These are phyloP conservation scores for Begonia peltatifolia DNA, from an alignment of 306 rosid species.

Conservation along the genomic window DNA sequence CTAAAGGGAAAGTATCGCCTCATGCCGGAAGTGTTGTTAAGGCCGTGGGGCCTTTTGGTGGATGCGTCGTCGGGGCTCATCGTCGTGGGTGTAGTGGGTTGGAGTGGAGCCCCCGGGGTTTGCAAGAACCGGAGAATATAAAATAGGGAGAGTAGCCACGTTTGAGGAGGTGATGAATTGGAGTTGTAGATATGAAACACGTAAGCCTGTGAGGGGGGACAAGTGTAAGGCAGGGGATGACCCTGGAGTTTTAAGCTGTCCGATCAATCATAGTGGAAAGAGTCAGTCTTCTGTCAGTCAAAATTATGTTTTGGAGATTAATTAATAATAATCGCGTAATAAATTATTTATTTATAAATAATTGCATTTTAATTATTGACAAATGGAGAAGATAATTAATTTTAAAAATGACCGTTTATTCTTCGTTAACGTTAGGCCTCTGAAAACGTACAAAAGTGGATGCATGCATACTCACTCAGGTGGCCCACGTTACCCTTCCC, in stretches of 20 bases:
- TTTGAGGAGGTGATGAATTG: background rate
- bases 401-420: background rate
- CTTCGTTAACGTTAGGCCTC: background rate
- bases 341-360: too few relatives aligned
- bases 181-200: background rate
- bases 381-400: too few relatives aligned
- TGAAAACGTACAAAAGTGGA: background rate
- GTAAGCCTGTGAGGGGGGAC: background rate
- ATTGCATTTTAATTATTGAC: too few relatives aligned
- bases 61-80: background rate
- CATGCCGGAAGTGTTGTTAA: background rate
- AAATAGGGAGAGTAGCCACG: background rate
- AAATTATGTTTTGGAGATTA: too few relatives aligned
- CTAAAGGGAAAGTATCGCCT: constrained; percentile 8
- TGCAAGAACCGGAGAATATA: background rate
- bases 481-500: constrained; percentile 3
- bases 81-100: too few relatives aligned
- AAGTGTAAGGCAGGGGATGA: background rate
- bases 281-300: too few relatives aligned
- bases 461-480: too few relatives aligned
- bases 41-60: constrained; percentile 4
- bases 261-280: too few relatives aligned
- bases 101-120: too few relatives aligned
- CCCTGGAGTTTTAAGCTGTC: background rate
- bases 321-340: too few relatives aligned